phyloP scores from a whole-genome alignment of 2,329 filamentous ascomycete species.

The Colletotrichum chrysophilum region DNA sequence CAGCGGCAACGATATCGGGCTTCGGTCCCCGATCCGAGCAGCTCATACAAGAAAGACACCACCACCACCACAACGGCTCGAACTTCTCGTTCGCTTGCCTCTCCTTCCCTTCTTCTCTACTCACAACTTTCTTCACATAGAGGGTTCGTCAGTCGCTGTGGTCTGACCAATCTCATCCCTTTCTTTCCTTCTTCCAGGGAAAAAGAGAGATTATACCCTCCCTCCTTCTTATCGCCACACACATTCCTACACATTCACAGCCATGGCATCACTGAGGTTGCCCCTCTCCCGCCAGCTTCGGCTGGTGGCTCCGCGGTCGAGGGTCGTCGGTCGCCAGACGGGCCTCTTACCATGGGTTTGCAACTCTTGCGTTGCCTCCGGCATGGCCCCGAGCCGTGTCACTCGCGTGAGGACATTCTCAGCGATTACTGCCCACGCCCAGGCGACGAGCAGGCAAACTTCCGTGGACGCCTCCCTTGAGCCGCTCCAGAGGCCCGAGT shows the following conservation, averaged over 20 bases:
- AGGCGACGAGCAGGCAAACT: constrained; percentile 8
- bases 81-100: background rate
- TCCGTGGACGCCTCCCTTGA: constrained; percentile 21
- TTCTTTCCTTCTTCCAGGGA: background rate
- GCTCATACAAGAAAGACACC: background rate
- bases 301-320: constrained; percentile 18
- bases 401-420: constrained; percentile 14
- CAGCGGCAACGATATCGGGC: constrained; percentile 11
- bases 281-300: constrained; percentile 23
- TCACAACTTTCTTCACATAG: background rate
- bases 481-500: constrained; percentile 49
- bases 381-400: background rate
- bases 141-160: background rate
- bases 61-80: background rate
- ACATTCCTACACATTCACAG: background rate
- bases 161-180: background rate
- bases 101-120: background rate
- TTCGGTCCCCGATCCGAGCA: constrained; percentile 16
- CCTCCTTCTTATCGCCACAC: background rate
- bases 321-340: constrained; percentile 14
- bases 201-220: background rate
- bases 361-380: constrained; percentile 9
- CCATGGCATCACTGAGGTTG: constrained; percentile 22
- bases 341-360: constrained; percentile 12
- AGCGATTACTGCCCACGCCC: background rate